Conservation (phyloP, 495 filamentous ascomycete genomes). For the Durotheca rogersii region DNA sequence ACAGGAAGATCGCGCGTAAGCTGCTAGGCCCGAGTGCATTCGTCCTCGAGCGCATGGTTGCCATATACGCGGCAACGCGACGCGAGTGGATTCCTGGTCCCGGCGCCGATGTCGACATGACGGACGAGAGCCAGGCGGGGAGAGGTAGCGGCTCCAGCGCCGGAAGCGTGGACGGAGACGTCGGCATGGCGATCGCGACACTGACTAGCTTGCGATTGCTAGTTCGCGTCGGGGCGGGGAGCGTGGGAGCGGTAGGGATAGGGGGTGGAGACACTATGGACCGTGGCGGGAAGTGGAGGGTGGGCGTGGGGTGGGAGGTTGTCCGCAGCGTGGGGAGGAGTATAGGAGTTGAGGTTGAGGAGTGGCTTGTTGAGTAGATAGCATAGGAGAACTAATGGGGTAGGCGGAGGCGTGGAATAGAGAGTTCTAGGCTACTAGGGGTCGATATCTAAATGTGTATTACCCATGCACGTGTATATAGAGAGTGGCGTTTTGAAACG, state of each 20-base stretch:
- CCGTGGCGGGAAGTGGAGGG: slow-evolving; percentile 67
- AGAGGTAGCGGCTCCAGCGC: neutral
- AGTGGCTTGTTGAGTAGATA: slow-evolving; percentile 62
- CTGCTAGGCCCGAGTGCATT: slow-evolving; percentile 77
- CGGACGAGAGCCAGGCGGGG: neutral
- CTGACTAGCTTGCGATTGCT: slow-evolving; percentile 76
- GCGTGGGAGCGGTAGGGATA: slow-evolving; percentile 12
- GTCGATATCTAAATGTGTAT: too few species aligned
- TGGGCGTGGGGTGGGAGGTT: slow-evolving; percentile 75
- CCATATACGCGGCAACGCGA: slow-evolving; percentile 79
- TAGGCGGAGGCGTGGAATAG: neutral
- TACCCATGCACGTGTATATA: too few species aligned
- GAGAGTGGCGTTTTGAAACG: too few species aligned
- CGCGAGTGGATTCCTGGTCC: slow-evolving; percentile 61
- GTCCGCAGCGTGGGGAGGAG: slow-evolving; percentile 62
- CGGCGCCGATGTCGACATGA: slow-evolving; percentile 9
- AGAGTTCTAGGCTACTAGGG: too few species aligned
- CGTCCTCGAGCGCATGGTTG: slow-evolving; percentile 79
- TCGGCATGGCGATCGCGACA: slow-evolving; percentile 75
- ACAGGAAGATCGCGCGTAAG: slow-evolving; percentile 69
- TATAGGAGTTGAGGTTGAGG: slow-evolving; percentile 70
- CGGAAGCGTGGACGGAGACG: slow-evolving; percentile 54
- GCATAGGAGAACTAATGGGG: neutral
- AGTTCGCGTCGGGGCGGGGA: slow-evolving; percentile 55
- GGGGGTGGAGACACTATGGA: slow-evolving; percentile 58